Percentiles rank a stretch among this genome's conserved stretches.
Evolutionary conservation across 2,329 filamentous ascomycete genomes (phyloP).

Genomic region (Furcasterigmium furcatum): DNA sequence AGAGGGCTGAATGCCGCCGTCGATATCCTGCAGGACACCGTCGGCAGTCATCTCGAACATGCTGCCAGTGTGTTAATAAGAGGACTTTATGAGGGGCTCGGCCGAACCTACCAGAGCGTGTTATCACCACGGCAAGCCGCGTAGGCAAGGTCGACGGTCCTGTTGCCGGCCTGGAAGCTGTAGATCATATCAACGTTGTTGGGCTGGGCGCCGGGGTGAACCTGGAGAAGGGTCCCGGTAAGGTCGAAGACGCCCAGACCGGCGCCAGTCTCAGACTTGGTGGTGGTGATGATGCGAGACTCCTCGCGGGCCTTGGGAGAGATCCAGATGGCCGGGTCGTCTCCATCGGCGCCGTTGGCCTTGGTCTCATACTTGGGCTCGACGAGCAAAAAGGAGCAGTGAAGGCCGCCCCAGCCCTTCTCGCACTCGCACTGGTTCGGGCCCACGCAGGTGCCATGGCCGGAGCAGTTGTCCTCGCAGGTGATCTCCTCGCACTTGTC

Average conservation of each 20-base stretch:
- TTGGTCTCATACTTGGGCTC: constrained; percentile 38
- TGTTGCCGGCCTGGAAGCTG: constrained; percentile 37
- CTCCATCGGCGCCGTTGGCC: constrained; percentile 38
- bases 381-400: constrained; percentile 41
- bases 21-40: constrained; percentile 36
- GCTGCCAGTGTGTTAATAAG: constrained; percentile 20
- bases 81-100: background rate
- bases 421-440: constrained; percentile 38
- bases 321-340: constrained; percentile 47
- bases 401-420: constrained; percentile 37
- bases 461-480: constrained; percentile 37
- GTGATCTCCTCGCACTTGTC: constrained; percentile 27
- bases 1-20: constrained; percentile 42
- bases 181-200: constrained; percentile 55
- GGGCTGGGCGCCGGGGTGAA: constrained; percentile 39
- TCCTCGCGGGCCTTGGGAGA: constrained; percentile 32
- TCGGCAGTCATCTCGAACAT: constrained; percentile 45
- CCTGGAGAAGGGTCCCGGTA: constrained; percentile 42
- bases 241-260: constrained; percentile 48
- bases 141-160: constrained; percentile 43
- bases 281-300: constrained; percentile 49
- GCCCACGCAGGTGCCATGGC: constrained; percentile 35
- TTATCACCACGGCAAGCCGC: constrained; percentile 48
- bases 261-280: constrained; percentile 44
- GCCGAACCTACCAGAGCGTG: constrained; percentile 37